Percentiles rank a stretch among this genome's conserved stretches.
Evolutionary conservation across 805 yeast species (phyloP).

Genomic region (Lachancea sp.): DNA sequence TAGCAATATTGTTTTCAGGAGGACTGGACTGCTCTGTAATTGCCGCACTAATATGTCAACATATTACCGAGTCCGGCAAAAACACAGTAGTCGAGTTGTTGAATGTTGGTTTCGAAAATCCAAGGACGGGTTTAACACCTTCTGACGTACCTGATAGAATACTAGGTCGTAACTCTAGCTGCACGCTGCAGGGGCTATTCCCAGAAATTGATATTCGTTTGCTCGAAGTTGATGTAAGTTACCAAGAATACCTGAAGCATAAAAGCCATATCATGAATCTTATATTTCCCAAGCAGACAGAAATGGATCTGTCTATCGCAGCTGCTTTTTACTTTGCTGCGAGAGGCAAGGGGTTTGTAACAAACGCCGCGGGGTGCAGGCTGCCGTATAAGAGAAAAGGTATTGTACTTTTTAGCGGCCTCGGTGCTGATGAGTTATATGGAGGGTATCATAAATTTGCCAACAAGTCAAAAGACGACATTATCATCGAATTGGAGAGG

Average conservation of each 20-base stretch:
- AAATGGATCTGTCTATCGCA: conserved; percentile 94
- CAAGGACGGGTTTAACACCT: conserved; percentile 58
- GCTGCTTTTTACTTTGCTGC: conserved; percentile 93
- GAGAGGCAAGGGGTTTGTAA: conserved; percentile 41
- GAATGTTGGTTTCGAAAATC: conserved; percentile 90
- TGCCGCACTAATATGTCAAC: conserved; percentile 44
- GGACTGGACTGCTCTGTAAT: conserved; percentile 89
- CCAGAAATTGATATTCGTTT: conserved; percentile 40
- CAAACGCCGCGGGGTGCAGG: conserved; percentile 13
- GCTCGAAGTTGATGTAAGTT: conserved; percentile 68
- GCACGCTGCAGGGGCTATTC: conserved; percentile 40
- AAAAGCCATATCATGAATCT: conserved; percentile 50
- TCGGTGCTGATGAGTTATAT: conserved; percentile 95
- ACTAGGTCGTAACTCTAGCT: conserved; percentile 61
- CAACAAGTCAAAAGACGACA: conserved; percentile 36
- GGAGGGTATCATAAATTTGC: conserved; percentile 92
- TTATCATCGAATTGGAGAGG: conserved; percentile 53
- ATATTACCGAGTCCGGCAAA: conserved; percentile 21
- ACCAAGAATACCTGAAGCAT: conserved; percentile 51
- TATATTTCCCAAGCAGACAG: conserved; percentile 81
- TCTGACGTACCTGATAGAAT: conserved; percentile 79
- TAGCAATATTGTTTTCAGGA: conserved; percentile 81
- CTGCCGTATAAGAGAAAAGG: conserved; percentile 45
- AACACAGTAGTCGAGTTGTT: conserved; percentile 54
- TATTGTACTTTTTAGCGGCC: conserved; percentile 77